Evolutionary conservation across 1,284 basidiomycete species (phyloP), one percentile per base, ranked within the genome.

Genomic region (Melampsora larici-populina): DNA sequence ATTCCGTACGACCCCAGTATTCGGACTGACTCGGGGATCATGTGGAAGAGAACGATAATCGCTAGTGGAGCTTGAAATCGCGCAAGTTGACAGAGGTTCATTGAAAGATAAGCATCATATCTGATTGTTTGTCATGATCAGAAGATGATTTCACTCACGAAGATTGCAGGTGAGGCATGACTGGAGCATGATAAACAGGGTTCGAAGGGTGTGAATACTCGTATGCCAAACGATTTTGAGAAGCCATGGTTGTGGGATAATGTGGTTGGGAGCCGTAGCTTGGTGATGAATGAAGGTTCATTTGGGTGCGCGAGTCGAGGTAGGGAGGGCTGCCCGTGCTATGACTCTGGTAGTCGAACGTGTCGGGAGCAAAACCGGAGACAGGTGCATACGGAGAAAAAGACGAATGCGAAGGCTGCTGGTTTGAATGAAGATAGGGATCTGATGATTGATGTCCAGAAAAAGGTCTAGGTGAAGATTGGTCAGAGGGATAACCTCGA

Each of bases 361-460:
- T 58, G 55, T 29, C 9, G 55, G 55, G 21, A 24, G 55, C 9
- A 11, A 58, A 58, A 9, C 1, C 55, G 29, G 55, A 17, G 8
- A 8, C 55, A 29, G 21, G 55, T 8, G 55, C 29, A 24, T 58
- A 58, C 4, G n/a, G 55, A 58, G 55, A 58, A 29, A 24, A 58
- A 8, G 55, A 58, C 4, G 55, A 29, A 29, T n/a, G 29, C 4
- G 21, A 15, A 15, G 55, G 43, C 43, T 43, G 43, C 43, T 43
- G 43, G 43, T 43, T 58, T 24, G n/a, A 21, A 24, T 58, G n/a
- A 58, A 58, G 55, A 29, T 58, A 58, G 5, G 55, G 29, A 29
- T 58, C 55, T 58, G 55, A 29, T 58, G 29, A 24, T 58, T 58
- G 55, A 58, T 58, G 21, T n/a, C 18, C 55, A 58, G 55, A 58